Evolutionary conservation across 2,329 filamentous ascomycete genomes (phyloP).

Genomic region (Hypocreales sp.): DNA sequence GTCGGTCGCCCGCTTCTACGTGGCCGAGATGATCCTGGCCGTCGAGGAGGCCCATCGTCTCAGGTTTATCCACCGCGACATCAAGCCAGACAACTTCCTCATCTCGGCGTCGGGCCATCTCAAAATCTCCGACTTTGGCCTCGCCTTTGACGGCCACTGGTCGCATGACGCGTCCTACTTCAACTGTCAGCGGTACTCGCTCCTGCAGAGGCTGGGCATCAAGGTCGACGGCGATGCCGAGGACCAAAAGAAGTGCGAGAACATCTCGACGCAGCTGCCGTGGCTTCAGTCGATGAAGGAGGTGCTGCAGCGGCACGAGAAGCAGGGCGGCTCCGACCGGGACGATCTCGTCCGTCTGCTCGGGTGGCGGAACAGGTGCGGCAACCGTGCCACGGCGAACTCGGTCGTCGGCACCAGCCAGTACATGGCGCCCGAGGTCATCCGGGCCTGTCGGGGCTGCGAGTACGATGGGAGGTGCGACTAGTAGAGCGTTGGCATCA

Average conservation of each 20-base stretch:
- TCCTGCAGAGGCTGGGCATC: conserved; percentile 65
- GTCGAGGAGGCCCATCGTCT: conserved; percentile 84
- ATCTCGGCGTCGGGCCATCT: conserved; percentile 78
- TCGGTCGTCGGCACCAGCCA: conserved; percentile 92
- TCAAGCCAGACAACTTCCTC: conserved; percentile 96
- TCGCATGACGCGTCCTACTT: conserved; percentile 80
- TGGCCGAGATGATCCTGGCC: conserved; percentile 91
- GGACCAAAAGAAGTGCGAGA: conserved; percentile 41
- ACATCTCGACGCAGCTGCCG: conserved; percentile 16
- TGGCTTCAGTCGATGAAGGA: conserved; percentile 15
- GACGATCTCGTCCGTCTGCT: conserved; percentile 30
- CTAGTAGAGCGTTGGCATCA: conserved; percentile 93
- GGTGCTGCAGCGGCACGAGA: conserved; percentile 16
- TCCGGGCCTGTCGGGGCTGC: conserved; percentile 21
- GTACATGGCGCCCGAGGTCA: conserved; percentile 98
- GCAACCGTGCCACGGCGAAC: conserved; percentile 58
- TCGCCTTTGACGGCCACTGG: conserved; percentile 94
- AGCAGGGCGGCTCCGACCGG: conserved; percentile 11
- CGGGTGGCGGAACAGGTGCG: conserved; percentile 52
- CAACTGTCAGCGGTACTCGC: conserved; percentile 62
- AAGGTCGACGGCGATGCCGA: conserved; percentile 56
- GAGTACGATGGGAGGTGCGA: conserved; percentile 86
- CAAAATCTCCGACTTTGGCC: conserved; percentile 91
- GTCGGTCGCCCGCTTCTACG: conserved; percentile 65
- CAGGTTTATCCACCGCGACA: conserved; percentile 83